Base-by-base conservation (phyloP, 352 stramenopile species). In the Globisporangium cylindrosporum region DNA sequence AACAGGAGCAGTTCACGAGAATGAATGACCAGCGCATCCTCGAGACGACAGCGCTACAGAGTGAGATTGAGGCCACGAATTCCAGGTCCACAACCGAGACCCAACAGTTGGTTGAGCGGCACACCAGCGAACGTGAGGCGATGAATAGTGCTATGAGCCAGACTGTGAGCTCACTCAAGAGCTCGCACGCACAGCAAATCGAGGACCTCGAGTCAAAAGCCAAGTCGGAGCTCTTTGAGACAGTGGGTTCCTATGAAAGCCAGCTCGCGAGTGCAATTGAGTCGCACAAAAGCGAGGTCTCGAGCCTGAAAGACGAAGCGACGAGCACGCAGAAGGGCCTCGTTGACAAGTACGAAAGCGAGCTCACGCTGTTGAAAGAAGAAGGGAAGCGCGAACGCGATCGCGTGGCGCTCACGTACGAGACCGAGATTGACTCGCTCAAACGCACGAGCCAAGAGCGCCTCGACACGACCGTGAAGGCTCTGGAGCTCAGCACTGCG, bases 401-500 rank as follows among this genome's bases (percentile, higher is more conserved):
- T 14, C 59, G 27, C 7, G 12, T 75, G 9, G 57, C 59, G 46
- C 66, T 88, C 46, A 61, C 69, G 25, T 87, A 90, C 59, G 83
- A 90, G 41, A 80, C 79, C 1, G 66, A 89, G 24, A 49, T 91
- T 7, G 78, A 87, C 27, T 34, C 65, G 1, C 51, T 87, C 14
- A 85, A 73, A 22, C 66, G 67, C 10, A 63, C 29, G 0, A 51
- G 29, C 32, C 46, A 61, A 38, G 56, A 61, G 32, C 56, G 48
- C 18, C n/a, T 61, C 3, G 56, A 49, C 6, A 48, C 15, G 12
- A 61, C 32, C 32, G 1, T 68, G 12, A 75, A 73, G 1, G 34
- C 73, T 15, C 70, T 81, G 4, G 73, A 89, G 29, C 48, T 59
- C 1, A 73, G 73, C 6, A 56, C 80, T 3, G 27, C 58, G 34